Conservation (phyloP, 768 basidiomycete genomes). For the Boletus pseudopeckii region DNA sequence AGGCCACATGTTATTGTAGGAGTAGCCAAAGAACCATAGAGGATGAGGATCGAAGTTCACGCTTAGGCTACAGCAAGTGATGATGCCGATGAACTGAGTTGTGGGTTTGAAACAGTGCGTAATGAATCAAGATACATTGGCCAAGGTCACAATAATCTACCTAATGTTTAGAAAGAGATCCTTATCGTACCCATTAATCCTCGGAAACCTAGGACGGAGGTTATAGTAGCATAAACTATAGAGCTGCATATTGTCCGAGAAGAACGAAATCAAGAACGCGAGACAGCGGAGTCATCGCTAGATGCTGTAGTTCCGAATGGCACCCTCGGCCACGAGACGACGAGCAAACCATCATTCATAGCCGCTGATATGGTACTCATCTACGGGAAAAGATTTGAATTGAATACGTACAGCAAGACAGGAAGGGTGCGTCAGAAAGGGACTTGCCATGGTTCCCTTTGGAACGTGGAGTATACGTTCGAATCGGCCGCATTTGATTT, state of each 20-base stretch:
- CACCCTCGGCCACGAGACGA: constrained; percentile 38
- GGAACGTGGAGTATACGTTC: constrained; percentile 36
- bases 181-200: constrained; percentile 12
- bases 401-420: not conserved
- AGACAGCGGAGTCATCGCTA: not conserved
- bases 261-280: not conserved
- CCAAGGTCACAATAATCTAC: not conserved
- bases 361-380: constrained; percentile 38
- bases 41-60: not conserved
- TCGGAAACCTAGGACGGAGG: not conserved
- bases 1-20: not conserved
- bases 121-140: not conserved
- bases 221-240: not conserved
- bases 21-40: not conserved
- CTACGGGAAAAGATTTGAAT: constrained; percentile 16
- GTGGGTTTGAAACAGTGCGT: not conserved
- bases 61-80: not conserved
- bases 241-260: not conserved
- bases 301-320: constrained; percentile 17
- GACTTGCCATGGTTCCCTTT: constrained; percentile 34
- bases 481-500: constrained; percentile 41
- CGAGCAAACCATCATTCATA: constrained; percentile 38
- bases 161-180: not conserved
- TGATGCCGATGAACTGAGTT: not conserved
- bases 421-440: not conserved